These are phyloP conservation scores for Ceratobasidium sp. DNA, from an alignment of 1,284 basidiomycete species.

Conservation along the genomic window DNA sequence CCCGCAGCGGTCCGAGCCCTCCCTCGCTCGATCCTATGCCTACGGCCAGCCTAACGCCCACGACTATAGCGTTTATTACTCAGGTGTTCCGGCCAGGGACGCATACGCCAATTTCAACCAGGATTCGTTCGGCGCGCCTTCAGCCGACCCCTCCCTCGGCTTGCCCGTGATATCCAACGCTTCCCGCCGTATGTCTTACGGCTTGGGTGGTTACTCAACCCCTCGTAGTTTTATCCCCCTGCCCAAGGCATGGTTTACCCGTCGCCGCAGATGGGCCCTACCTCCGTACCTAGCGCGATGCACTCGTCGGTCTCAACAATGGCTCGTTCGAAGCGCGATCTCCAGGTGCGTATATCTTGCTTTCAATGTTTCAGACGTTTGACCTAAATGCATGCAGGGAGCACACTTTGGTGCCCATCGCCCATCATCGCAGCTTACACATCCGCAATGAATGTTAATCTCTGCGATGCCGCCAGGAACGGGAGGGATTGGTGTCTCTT, in stretches of 20 bases:
- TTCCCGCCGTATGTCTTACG: conserved; percentile 50
- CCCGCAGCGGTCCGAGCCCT: conserved; percentile 32
- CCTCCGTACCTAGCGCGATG: too few species aligned
- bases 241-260: conserved; percentile 59
- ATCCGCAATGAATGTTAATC: conserved; percentile 59
- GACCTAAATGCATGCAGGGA: too few species aligned
- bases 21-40: neutral
- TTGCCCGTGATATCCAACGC: conserved; percentile 60
- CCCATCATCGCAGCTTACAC: conserved; percentile 59
- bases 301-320: too few species aligned
- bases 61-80: too few species aligned
- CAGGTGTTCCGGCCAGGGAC: neutral
- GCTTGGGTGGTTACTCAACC: conserved; percentile 48
- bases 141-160: conserved; percentile 66
- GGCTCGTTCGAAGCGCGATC: too few species aligned
- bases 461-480: too few species aligned
- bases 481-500: too few species aligned
- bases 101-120: conserved; percentile 21
- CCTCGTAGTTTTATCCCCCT: conserved; percentile 68
- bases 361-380: too few species aligned
- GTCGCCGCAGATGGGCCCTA: too few species aligned
- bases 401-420: conserved; percentile 62
- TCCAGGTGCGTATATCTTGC: too few species aligned
- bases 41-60: too few species aligned
- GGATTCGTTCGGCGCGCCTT: conserved; percentile 64